These are phyloP conservation scores for Arbutus unedo DNA, from an alignment of 148 eudicot genomes.

Conservation along the genomic window DNA sequence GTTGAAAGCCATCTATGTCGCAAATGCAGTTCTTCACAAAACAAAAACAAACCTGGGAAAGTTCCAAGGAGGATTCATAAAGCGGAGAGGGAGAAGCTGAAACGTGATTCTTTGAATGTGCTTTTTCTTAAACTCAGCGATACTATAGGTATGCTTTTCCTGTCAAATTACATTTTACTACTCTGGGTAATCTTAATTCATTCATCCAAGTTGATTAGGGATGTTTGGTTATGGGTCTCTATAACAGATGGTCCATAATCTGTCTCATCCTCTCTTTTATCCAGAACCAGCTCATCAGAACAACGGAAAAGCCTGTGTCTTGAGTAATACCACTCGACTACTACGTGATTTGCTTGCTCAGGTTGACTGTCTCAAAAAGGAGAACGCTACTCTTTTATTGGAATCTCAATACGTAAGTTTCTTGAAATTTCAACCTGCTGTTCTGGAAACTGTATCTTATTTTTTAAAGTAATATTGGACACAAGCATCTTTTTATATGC, in stretches of 20 bases:
- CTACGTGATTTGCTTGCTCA: slow-evolving; percentile 50
- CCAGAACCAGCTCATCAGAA: slow-evolving; percentile 51
- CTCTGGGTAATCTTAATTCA: slow-evolving; percentile 5
- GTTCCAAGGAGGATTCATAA: slow-evolving; percentile 55
- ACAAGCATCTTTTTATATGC: neutral
- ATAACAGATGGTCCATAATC: neutral
- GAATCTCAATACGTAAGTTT: slow-evolving; percentile 77
- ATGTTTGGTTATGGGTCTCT: neutral
- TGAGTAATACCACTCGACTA: slow-evolving; percentile 54
- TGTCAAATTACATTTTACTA: neutral
- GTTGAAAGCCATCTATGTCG: slow-evolving; percentile 3
- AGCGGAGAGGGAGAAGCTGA: slow-evolving; percentile 77
- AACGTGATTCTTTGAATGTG: slow-evolving; percentile 70
- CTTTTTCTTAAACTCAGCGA: slow-evolving; percentile 51
- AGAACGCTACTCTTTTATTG: slow-evolving; percentile 55
- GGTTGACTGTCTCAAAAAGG: slow-evolving; percentile 59
- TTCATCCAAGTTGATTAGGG: slow-evolving; percentile 2
- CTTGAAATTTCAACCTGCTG: neutral
- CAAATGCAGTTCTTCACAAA: slow-evolving; percentile 28
- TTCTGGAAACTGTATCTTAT: neutral
- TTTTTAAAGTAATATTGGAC: neutral
- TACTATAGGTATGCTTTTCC: slow-evolving; percentile 44
- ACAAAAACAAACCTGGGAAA: slow-evolving; percentile 44
- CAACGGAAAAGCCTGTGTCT: slow-evolving; percentile 66
- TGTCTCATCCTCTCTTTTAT: slow-evolving; percentile 9